Percentiles rank a stretch among this genome's conserved stretches.
Conservation (phyloP, 331 rosid genomes). For the Acacia pycnantha region DNA sequence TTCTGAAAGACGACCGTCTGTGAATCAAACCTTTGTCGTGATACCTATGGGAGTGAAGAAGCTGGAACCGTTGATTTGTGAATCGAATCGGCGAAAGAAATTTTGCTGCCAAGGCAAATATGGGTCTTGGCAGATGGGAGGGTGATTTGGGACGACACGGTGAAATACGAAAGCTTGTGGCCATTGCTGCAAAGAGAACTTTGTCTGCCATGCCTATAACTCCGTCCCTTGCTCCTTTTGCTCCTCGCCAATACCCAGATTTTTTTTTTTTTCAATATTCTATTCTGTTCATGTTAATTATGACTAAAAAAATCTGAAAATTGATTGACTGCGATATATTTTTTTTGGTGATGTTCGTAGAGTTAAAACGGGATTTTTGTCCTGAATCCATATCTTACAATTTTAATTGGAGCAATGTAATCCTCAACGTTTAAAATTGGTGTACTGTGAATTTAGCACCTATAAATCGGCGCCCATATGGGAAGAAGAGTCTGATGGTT, state of each 20-base stretch:
- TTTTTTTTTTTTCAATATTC: background rate
- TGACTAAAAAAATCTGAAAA: background rate
- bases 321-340: background rate
- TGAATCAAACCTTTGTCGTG: background rate
- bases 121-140: background rate
- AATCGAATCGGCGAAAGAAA: background rate
- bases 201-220: background rate
- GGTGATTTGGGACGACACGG: background rate
- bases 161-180: slow-evolving; percentile 28
- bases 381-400: too few species aligned
- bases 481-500: background rate
- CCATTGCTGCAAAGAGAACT: slow-evolving; percentile 20
- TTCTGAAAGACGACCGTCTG: slow-evolving; percentile 35
- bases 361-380: background rate
- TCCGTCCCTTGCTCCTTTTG: background rate
- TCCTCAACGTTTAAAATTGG: too few species aligned
- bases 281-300: background rate
- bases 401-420: background rate
- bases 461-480: background rate
- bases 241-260: background rate
- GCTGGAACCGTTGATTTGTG: background rate
- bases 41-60: background rate
- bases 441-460: too few species aligned
- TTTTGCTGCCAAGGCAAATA: slow-evolving; percentile 13
- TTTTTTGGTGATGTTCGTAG: too few species aligned